Evolutionary conservation across 257 asterid genomes (phyloP).

Genomic region (Plantago major): DNA sequence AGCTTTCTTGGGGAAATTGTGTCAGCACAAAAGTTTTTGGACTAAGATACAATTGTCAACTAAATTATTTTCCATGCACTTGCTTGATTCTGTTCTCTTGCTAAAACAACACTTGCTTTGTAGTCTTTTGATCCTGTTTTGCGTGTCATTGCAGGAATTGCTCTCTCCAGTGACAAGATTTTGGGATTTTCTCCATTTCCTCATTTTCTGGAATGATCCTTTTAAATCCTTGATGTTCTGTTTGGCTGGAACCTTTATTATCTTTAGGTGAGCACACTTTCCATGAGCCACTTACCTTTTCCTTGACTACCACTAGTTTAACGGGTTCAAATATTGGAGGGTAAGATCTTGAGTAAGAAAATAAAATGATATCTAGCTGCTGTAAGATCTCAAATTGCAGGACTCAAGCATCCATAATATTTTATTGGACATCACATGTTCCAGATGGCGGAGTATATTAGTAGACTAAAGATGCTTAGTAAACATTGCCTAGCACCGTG

Average conservation of each 20-base stretch:
- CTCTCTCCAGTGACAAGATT: slow-evolving; percentile 65
- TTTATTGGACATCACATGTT: not conserved
- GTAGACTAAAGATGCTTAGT: too few species aligned
- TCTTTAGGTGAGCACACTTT: slow-evolving; percentile 50
- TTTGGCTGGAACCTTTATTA: slow-evolving; percentile 45
- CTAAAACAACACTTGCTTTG: slow-evolving; percentile 14
- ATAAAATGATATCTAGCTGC: not conserved
- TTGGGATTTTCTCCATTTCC: slow-evolving; percentile 56
- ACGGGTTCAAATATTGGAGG: not conserved
- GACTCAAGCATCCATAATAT: not conserved
- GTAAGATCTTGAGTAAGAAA: not conserved
- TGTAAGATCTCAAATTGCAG: not conserved
- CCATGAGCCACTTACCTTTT: slow-evolving; percentile 1
- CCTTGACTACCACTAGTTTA: slow-evolving; percentile 6
- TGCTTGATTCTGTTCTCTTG: not conserved
- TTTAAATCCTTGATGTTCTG: slow-evolving; percentile 59
- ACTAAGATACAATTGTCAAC: too few species aligned
- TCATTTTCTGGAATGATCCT: slow-evolving; percentile 80
- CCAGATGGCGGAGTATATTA: too few species aligned
- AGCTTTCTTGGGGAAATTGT: not conserved
- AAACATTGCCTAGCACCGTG: too few species aligned
- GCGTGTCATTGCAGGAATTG: slow-evolving; percentile 65
- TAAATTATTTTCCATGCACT: too few species aligned
- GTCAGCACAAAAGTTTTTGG: slow-evolving; percentile 3
- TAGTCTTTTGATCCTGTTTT: slow-evolving; percentile 13